These are phyloP conservation scores for Borovskyia barvae DNA, from an alignment of 208 protist species.

Conservation along the genomic window DNA sequence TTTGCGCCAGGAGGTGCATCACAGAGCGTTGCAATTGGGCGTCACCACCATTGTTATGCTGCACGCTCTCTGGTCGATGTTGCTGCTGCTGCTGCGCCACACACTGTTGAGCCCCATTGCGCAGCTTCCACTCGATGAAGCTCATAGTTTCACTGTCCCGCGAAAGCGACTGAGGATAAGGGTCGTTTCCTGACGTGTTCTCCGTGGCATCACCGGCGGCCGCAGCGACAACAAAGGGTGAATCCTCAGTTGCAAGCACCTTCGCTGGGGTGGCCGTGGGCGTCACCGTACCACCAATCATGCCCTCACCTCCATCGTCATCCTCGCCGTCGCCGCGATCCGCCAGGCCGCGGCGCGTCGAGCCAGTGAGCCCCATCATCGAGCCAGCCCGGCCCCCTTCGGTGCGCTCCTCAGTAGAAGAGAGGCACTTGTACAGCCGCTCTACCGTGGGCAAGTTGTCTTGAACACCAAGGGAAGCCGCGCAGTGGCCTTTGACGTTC, in stretches of 20 bases:
- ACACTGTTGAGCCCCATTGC: neutral
- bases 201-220: neutral
- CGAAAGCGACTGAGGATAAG: conserved; percentile 4
- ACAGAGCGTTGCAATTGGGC: conserved; percentile 18
- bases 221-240: conserved; percentile 19
- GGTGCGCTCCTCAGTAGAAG: conserved; percentile 24
- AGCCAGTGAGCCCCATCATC: conserved; percentile 27
- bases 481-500: neutral
- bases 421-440: conserved; percentile 18
- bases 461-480: neutral
- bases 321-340: conserved; percentile 6
- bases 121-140: conserved; percentile 5
- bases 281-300: conserved; percentile 1
- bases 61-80: neutral
- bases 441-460: conserved; percentile 8
- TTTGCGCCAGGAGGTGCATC: conserved; percentile 26
- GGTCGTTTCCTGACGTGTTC: neutral
- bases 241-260: conserved; percentile 24
- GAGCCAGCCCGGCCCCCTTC: conserved; percentile 18
- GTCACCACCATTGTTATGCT: conserved; percentile 4
- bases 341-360: conserved; percentile 4
- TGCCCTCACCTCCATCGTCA: neutral
- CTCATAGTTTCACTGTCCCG: conserved; percentile 17
- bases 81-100: neutral
- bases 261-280: conserved; percentile 24